Percentiles rank a stretch among this genome's conserved stretches.
Conservation (phyloP, 202 grass and related monocot genomes). For the Brachypodium distachyon region DNA sequence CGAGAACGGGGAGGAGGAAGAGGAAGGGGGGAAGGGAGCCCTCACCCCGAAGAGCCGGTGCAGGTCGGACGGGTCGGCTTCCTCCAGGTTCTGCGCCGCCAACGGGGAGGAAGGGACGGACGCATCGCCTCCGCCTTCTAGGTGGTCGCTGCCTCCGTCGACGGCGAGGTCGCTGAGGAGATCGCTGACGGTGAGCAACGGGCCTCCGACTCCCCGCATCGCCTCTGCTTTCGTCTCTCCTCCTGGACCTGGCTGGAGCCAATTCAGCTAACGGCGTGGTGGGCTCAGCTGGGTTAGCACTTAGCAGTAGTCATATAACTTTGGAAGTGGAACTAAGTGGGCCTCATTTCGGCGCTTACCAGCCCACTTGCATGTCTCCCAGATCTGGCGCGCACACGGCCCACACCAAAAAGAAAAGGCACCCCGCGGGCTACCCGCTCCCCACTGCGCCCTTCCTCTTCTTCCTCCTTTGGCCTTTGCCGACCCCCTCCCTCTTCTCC, state of each 20-base stretch:
- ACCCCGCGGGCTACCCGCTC: too few relatives aligned
- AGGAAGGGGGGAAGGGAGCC: not conserved
- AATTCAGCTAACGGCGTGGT: not conserved
- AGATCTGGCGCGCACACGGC: too few relatives aligned
- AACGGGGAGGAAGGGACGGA: not conserved
- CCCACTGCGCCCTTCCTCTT: too few relatives aligned
- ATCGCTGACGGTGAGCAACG: slow-evolving; percentile 46
- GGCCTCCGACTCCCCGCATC: slow-evolving; percentile 54
- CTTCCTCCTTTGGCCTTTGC: too few relatives aligned
- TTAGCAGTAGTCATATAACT: not conserved
- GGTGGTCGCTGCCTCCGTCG: slow-evolving; percentile 20
- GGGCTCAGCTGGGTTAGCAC: not conserved
- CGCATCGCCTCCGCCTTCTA: slow-evolving; percentile 5
- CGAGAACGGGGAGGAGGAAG: not conserved
- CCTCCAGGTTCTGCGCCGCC: not conserved
- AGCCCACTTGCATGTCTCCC: too few relatives aligned
- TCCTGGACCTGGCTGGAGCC: not conserved
- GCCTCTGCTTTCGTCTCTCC: not conserved
- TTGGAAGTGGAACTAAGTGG: not conserved
- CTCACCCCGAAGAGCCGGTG: slow-evolving; percentile 29
- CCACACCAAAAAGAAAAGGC: too few relatives aligned
- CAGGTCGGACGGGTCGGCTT: slow-evolving; percentile 29
- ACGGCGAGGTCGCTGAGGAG: slow-evolving; percentile 47
- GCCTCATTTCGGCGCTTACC: not conserved
- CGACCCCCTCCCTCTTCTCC: too few relatives aligned